Evolutionary conservation across 768 basidiomycete genomes (phyloP).

Genomic region (Leucosporidium scottii): DNA sequence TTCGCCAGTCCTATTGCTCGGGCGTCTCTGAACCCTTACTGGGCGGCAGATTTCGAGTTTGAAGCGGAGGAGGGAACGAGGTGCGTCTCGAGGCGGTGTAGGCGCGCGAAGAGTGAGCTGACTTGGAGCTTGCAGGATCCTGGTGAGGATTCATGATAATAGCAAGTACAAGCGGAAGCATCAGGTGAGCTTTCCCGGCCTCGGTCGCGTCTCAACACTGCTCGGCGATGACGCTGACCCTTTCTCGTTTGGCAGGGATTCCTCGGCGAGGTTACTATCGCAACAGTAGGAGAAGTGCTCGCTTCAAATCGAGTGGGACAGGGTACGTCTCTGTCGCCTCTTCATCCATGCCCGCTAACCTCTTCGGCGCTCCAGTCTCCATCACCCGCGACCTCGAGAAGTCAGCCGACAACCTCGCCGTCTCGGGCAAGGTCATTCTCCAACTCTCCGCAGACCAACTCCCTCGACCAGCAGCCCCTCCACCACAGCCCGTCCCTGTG

Average conservation of each 20-base stretch:
- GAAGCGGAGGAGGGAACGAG: constrained; percentile 3
- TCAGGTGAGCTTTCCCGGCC: constrained; percentile 4
- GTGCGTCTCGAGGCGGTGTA: background rate
- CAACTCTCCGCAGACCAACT: background rate
- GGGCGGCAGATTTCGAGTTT: constrained; percentile 6
- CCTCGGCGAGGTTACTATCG: constrained; percentile 23
- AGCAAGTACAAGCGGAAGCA: constrained; percentile 16
- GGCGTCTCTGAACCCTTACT: constrained; percentile 2
- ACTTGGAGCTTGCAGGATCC: background rate
- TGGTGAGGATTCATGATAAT: constrained; percentile 19
- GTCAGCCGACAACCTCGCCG: constrained; percentile 24
- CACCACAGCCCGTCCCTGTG: background rate
- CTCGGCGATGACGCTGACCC: background rate
- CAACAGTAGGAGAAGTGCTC: constrained; percentile 16
- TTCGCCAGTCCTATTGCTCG: constrained; percentile 2
- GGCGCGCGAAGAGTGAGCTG: background rate
- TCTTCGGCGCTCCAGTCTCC: constrained; percentile 1
- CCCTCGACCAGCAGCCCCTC: background rate
- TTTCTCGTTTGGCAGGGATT: constrained; percentile 20
- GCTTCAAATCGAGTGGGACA: constrained; percentile 1
- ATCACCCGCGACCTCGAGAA: constrained; percentile 20
- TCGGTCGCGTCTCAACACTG: too few relatives aligned
- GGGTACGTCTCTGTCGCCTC: background rate
- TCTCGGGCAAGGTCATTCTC: constrained; percentile 19
- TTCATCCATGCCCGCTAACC: background rate